Conservation (phyloP, 495 filamentous ascomycete genomes). For the Pseudevernia furfuracea region DNA sequence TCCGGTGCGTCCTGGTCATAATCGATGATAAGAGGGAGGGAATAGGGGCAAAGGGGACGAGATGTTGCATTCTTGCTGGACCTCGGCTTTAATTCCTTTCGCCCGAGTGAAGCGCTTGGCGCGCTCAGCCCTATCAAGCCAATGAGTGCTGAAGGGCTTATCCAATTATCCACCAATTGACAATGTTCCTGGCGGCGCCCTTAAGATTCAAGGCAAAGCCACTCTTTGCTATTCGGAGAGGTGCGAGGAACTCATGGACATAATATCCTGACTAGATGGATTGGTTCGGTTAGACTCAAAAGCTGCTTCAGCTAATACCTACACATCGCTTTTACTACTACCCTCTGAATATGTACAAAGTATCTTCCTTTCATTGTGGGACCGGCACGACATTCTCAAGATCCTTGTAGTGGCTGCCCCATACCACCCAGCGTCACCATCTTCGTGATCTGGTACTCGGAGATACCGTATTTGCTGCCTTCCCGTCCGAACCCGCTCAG, state of each 20-base stretch:
- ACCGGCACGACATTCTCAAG: background rate
- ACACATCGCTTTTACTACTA: background rate
- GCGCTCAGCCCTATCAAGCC: background rate
- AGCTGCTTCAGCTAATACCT: background rate
- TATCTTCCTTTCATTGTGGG: background rate
- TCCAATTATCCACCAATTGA: no score
- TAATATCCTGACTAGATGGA: background rate
- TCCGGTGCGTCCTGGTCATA: background rate
- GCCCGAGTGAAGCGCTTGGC: background rate
- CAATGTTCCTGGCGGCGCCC: background rate
- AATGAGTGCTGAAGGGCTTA: no score
- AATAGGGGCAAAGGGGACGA: background rate
- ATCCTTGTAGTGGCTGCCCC: conserved; percentile 42
- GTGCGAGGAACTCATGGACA: background rate
- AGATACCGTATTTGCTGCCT: conserved; percentile 84
- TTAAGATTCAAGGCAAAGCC: background rate
- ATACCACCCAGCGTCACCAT: conserved; percentile 79
- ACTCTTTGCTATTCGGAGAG: background rate
- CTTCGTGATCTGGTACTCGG: conserved; percentile 83
- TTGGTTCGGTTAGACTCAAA: background rate
- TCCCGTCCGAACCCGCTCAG: conserved; percentile 87
- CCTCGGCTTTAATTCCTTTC: background rate
- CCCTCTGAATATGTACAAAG: background rate
- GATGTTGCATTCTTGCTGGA: background rate
- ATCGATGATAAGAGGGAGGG: background rate